Evolutionary conservation across 176 grass and related monocot genomes (phyloP).

Genomic region (Oryza glumipatula): DNA sequence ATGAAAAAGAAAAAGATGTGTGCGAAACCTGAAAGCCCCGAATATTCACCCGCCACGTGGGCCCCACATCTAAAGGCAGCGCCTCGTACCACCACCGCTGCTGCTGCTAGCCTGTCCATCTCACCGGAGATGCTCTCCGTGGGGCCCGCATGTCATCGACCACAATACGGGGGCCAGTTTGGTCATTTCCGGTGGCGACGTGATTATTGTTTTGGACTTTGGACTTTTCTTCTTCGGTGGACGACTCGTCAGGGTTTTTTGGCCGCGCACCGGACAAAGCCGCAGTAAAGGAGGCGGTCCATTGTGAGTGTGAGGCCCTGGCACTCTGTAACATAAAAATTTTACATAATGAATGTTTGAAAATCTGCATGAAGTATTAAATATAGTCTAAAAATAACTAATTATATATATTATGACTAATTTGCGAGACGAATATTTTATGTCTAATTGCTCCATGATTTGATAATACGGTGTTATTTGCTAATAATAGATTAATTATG

Average conservation of each 20-base stretch:
- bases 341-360: too few relatives aligned
- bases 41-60: conserved; percentile 9
- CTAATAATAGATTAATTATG: too few relatives aligned
- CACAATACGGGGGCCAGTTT: too few relatives aligned
- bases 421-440: too few relatives aligned
- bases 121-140: not conserved
- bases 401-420: too few relatives aligned
- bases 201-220: not conserved
- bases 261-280: not conserved
- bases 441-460: too few relatives aligned
- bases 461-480: too few relatives aligned
- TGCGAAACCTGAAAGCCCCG: not conserved
- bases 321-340: too few relatives aligned
- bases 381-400: too few relatives aligned
- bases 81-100: not conserved
- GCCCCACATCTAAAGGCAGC: not conserved
- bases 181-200: not conserved
- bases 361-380: too few relatives aligned
- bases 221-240: not conserved
- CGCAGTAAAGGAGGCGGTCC: not conserved
- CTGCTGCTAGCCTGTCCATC: conserved; percentile 3
- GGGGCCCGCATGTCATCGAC: not conserved
- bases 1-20: not conserved
- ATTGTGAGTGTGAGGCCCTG: not conserved
- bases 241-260: not conserved